These are phyloP conservation scores for Jasminum sambac DNA, from an alignment of 257 asterid genomes.

Conservation along the genomic window DNA sequence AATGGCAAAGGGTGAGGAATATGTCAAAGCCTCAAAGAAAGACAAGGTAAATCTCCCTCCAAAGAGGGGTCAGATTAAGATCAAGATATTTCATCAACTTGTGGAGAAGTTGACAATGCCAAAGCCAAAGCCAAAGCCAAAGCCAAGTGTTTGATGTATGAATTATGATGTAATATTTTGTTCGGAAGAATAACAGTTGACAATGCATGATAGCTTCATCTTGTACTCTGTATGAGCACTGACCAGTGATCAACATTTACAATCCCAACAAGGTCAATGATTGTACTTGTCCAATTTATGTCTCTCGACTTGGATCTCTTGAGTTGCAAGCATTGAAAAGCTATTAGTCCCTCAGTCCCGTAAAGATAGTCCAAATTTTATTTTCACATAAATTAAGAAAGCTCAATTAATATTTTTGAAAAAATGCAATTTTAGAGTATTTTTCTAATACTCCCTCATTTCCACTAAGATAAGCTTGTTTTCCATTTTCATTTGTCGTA, in stretches of 20 bases:
- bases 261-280: neutral
- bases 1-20: slow-evolving; percentile 9
- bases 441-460: no score
- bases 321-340: neutral
- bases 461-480: no score
- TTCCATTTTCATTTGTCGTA: no score
- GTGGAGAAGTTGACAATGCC: slow-evolving; percentile 10
- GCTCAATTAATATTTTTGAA: no score
- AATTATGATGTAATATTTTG: no score
- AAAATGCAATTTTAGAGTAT: no score
- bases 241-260: neutral
- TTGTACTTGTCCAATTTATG: neutral
- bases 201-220: no score
- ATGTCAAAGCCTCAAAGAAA: slow-evolving; percentile 8
- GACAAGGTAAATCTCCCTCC: slow-evolving; percentile 24
- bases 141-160: neutral
- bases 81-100: neutral
- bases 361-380: no score
- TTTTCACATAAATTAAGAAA: no score
- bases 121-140: neutral
- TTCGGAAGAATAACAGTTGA: no score
- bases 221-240: no score
- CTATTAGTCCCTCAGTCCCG: no score
- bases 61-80: slow-evolving; percentile 29
- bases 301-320: neutral